phyloP scores from a whole-genome alignment of 495 filamentous ascomycete species.

The Bathelium albidoporum region DNA sequence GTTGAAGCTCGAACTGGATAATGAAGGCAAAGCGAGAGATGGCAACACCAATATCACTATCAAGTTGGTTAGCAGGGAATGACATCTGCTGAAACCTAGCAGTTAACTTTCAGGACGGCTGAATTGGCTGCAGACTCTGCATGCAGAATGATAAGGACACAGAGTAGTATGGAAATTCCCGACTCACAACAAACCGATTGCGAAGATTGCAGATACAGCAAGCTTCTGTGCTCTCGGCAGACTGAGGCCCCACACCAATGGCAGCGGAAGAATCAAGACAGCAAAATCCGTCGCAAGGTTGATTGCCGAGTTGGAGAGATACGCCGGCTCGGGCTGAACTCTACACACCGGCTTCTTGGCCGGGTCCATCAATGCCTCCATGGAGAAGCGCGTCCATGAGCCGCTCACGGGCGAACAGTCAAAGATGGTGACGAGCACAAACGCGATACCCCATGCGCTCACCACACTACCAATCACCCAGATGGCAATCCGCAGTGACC shows the following conservation, averaged over 20 bases:
- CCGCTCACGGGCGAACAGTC: slow-evolving; percentile 2
- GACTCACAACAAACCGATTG: slow-evolving; percentile 6
- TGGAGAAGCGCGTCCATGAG: background rate
- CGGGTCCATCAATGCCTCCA: background rate
- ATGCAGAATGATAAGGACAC: background rate
- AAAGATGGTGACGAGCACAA: background rate
- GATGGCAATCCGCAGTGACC: background rate
- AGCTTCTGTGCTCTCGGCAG: slow-evolving; percentile 9
- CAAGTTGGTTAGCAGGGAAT: background rate
- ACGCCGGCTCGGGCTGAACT: background rate
- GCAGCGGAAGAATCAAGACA: slow-evolving; percentile 2
- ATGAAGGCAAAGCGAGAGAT: slow-evolving; percentile 3
- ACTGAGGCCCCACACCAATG: background rate
- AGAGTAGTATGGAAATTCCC: background rate
- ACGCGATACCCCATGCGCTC: background rate
- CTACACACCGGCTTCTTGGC: background rate
- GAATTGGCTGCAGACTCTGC: background rate
- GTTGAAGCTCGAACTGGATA: background rate
- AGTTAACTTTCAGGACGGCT: background rate
- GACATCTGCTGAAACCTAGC: background rate
- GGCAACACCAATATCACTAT: background rate
- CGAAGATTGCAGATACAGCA: slow-evolving; percentile 4
- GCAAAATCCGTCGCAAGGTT: slow-evolving; percentile 6
- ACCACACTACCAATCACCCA: background rate
- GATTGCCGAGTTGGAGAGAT: slow-evolving; percentile 5